These are phyloP conservation scores for Starmerella scarabaei DNA, from an alignment of 805 yeast species.

Conservation along the genomic window DNA sequence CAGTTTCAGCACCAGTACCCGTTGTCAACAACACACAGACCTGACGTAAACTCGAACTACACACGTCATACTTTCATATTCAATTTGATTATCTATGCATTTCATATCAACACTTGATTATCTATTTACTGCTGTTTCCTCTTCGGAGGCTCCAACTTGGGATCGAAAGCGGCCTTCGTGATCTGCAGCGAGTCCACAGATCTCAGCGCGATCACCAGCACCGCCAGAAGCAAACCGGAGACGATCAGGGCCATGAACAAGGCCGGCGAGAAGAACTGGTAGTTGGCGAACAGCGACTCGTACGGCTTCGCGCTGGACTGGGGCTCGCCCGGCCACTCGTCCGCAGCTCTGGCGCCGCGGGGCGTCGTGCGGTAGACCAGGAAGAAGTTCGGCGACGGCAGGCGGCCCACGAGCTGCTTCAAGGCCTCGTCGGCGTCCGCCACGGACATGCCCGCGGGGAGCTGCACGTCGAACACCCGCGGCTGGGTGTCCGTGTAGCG, in stretches of 20 bases:
- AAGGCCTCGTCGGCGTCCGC: slow-evolving; percentile 21
- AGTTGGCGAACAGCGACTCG: slow-evolving; percentile 42
- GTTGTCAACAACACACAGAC: too few species aligned
- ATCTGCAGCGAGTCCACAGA: slow-evolving; percentile 15
- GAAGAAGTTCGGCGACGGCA: slow-evolving; percentile 28
- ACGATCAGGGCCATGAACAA: slow-evolving; percentile 64
- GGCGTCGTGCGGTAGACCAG: slow-evolving; percentile 28
- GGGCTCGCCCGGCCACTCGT: background rate
- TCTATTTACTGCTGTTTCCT: background rate
- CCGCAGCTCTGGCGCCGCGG: background rate
- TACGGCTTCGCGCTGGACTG: slow-evolving; percentile 7
- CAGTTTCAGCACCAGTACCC: too few species aligned
- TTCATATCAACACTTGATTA: too few species aligned
- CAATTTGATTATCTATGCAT: too few species aligned
- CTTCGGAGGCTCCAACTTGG: slow-evolving; percentile 5
- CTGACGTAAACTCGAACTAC: too few species aligned
- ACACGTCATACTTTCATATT: too few species aligned
- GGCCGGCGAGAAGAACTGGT: slow-evolving; percentile 68
- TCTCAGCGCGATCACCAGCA: slow-evolving; percentile 10
- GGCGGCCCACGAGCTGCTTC: slow-evolving; percentile 22
- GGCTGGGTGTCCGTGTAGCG: slow-evolving; percentile 52
- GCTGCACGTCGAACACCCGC: slow-evolving; percentile 48
- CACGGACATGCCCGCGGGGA: slow-evolving; percentile 29
- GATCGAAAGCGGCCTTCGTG: slow-evolving; percentile 18
- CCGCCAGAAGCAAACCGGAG: slow-evolving; percentile 41